Evolutionary conservation across 2,329 filamentous ascomycete genomes (phyloP).

Genomic region (Neoarthrinium moseri): DNA sequence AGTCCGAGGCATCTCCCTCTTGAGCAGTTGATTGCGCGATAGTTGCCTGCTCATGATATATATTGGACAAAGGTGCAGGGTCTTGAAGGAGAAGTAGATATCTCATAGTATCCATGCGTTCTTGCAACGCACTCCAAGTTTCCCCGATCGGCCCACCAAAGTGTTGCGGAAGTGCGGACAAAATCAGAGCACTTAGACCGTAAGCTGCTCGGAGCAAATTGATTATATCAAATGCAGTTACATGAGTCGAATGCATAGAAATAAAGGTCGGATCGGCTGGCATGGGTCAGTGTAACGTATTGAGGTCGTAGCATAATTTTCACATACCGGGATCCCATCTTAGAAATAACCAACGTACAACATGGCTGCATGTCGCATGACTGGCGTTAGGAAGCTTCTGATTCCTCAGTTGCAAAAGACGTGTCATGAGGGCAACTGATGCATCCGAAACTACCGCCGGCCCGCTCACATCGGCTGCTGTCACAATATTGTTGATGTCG

Average conservation of each 20-base stretch:
- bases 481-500: conserved; percentile 69
- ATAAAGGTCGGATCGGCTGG: conserved; percentile 68
- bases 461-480: conserved; percentile 77
- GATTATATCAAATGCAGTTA: conserved; percentile 63
- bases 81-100: conserved; percentile 56
- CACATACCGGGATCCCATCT: conserved; percentile 78
- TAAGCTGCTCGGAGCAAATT: conserved; percentile 70
- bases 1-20: conserved; percentile 32
- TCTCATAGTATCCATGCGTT: conserved; percentile 43
- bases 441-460: conserved; percentile 79
- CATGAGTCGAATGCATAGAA: conserved; percentile 62
- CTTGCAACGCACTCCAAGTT: conserved; percentile 42
- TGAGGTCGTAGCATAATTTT: background rate
- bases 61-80: background rate
- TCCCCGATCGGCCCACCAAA: conserved; percentile 50
- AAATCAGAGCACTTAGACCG: conserved; percentile 41
- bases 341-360: conserved; percentile 78
- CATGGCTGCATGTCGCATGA: conserved; percentile 65
- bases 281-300: conserved; percentile 13
- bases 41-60: background rate
- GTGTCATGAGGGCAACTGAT: conserved; percentile 70
- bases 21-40: conserved; percentile 14
- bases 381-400: conserved; percentile 67
- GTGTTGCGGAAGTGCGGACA: conserved; percentile 29
- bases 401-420: conserved; percentile 65